These are phyloP conservation scores for Bryoglossum gracile DNA, from an alignment of 495 filamentous ascomycete genomes.

Conservation along the genomic window DNA sequence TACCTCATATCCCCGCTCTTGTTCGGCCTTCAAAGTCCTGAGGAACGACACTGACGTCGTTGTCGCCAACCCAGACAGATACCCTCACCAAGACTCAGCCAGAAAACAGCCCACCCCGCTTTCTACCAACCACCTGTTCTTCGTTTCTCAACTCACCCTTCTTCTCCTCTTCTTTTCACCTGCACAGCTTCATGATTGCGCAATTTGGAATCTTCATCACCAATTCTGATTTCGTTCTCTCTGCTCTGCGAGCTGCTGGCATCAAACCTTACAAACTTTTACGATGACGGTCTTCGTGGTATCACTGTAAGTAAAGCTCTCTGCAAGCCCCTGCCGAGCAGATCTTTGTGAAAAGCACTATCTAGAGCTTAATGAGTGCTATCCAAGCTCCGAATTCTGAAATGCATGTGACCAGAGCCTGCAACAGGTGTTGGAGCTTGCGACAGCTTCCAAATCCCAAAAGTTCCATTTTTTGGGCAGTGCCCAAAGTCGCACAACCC, in stretches of 20 bases:
- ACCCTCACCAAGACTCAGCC: too few species aligned
- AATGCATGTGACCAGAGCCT: too few species aligned
- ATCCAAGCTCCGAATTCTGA: too few species aligned
- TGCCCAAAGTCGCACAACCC: constrained; percentile 9
- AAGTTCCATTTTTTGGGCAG: too few species aligned
- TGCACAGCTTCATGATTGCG: constrained; percentile 21
- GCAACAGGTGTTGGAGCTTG: constrained; percentile 3
- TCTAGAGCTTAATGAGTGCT: too few species aligned
- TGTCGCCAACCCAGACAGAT: too few species aligned
- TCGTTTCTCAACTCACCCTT: not conserved
- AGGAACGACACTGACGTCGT: not conserved
- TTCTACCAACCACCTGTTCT: not conserved
- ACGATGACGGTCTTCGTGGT: constrained; percentile 77
- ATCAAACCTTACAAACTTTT: constrained; percentile 19
- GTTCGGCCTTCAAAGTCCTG: too few species aligned
- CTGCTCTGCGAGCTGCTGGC: constrained; percentile 10
- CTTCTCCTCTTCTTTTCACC: not conserved
- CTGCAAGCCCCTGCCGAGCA: constrained; percentile 1
- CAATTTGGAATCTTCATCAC: constrained; percentile 10
- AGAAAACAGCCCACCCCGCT: not conserved
- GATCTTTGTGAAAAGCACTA: too few species aligned
- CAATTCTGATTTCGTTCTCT: constrained; percentile 3
- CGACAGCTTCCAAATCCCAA: constrained; percentile 6
- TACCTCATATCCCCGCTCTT: too few species aligned
- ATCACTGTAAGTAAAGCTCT: constrained; percentile 58